Conservation (phyloP, 768 basidiomycete genomes). For the Russula lepida region DNA sequence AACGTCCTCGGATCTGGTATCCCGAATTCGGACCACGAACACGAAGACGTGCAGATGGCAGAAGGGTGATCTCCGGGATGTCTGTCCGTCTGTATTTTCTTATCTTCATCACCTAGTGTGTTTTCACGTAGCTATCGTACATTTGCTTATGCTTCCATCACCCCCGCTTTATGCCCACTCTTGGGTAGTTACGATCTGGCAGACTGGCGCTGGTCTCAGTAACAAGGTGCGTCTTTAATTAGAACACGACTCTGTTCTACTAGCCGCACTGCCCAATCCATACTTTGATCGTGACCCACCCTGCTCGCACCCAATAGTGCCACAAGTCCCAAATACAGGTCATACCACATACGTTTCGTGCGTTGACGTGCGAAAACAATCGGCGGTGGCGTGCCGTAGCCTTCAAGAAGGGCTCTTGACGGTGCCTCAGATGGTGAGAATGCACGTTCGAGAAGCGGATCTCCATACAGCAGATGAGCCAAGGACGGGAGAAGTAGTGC, state of each 20-base stretch:
- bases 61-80: slow-evolving; percentile 2
- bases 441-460: slow-evolving; percentile 62
- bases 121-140: not conserved
- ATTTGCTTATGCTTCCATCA: not conserved
- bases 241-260: slow-evolving; percentile 28
- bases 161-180: not conserved
- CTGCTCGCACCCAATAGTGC: slow-evolving; percentile 39
- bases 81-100: not conserved
- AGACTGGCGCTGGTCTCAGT: slow-evolving; percentile 25
- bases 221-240: slow-evolving; percentile 45
- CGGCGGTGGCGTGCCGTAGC: slow-evolving; percentile 45
- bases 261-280: slow-evolving; percentile 34
- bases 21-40: slow-evolving; percentile 16
- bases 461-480: slow-evolving; percentile 61
- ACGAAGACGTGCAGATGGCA: slow-evolving; percentile 17
- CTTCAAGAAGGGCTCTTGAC: slow-evolving; percentile 44
- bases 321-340: slow-evolving; percentile 50
- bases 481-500: slow-evolving; percentile 30
- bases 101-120: not conserved
- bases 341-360: slow-evolving; percentile 75
- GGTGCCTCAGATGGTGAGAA: slow-evolving; percentile 34
- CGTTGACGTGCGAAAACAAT: slow-evolving; percentile 56
- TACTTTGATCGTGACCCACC: slow-evolving; percentile 23
- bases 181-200: not conserved
- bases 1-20: slow-evolving; percentile 19